These are phyloP conservation scores for Maudiozyma bulderi DNA, from an alignment of 805 yeast genomes.

Conservation along the genomic window DNA sequence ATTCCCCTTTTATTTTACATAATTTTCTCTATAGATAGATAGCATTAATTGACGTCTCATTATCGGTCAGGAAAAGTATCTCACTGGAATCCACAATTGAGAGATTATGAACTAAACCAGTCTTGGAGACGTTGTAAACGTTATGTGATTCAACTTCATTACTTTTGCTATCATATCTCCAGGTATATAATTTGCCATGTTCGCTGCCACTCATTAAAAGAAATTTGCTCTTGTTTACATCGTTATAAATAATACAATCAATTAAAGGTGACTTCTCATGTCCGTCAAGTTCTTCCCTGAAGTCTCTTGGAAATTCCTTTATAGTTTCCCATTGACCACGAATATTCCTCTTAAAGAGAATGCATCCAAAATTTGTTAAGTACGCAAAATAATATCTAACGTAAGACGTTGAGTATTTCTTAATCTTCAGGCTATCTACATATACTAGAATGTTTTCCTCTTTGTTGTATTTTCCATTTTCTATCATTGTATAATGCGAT, in stretches of 20 bases:
- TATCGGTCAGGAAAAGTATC: conserved; percentile 8
- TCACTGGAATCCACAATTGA: conserved; percentile 1
- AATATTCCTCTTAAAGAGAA: conserved; percentile 12
- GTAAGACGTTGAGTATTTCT: conserved; percentile 8
- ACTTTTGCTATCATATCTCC: conserved; percentile 11
- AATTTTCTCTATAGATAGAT: conserved; percentile 2
- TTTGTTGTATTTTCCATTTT: not conserved
- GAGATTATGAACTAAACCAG: conserved; percentile 2
- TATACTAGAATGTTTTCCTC: conserved; percentile 3
- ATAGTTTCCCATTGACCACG: conserved; percentile 16
- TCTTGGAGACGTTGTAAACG: conserved; percentile 1
- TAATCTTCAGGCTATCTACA: conserved; percentile 9
- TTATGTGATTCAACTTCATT: conserved; percentile 4
- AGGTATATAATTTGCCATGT: conserved; percentile 10
- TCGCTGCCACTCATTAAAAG: conserved; percentile 17
- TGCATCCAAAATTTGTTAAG: conserved; percentile 15
- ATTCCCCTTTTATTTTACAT: not conserved
- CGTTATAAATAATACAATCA: conserved; percentile 8
- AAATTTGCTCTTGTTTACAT: conserved; percentile 2
- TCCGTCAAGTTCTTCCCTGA: not conserved
- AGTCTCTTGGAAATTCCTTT: not conserved
- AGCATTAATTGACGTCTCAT: conserved; percentile 4
- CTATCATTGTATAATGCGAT: not conserved
- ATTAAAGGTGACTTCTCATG: conserved; percentile 7
- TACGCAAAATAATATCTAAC: conserved; percentile 8